Percentiles rank a stretch among this genome's conserved stretches.
Conservation (phyloP, 495 filamentous ascomycete genomes). For the Xeromyces bisporus region DNA sequence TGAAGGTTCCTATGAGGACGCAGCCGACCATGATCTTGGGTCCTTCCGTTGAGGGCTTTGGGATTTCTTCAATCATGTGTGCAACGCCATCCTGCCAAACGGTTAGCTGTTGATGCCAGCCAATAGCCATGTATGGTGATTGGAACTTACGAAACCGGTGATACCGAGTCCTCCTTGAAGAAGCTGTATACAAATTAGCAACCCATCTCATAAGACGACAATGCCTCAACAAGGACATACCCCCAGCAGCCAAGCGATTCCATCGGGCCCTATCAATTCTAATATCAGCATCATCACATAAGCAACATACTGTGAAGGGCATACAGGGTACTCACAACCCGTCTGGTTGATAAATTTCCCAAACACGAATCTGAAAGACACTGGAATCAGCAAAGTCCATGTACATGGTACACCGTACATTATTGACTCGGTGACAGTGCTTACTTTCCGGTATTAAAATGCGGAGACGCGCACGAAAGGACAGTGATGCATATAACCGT, state of each 20-base stretch:
- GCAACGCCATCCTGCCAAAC: slow-evolving; percentile 33
- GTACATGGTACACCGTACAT: slow-evolving; percentile 9
- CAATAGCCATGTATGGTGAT: neutral
- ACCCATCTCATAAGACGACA: neutral
- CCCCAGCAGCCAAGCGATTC: slow-evolving; percentile 46
- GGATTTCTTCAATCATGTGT: slow-evolving; percentile 48
- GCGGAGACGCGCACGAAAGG: slow-evolving; percentile 41
- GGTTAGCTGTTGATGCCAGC: slow-evolving; percentile 7
- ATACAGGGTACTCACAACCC: slow-evolving; percentile 26
- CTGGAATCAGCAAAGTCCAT: slow-evolving; percentile 5
- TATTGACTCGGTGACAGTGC: slow-evolving; percentile 23
- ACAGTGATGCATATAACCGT: slow-evolving; percentile 51
- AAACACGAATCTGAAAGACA: slow-evolving; percentile 41
- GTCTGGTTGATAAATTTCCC: slow-evolving; percentile 41
- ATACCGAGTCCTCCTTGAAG: slow-evolving; percentile 45
- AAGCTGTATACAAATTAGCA: slow-evolving; percentile 18
- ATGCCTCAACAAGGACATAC: slow-evolving; percentile 11
- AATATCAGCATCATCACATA: slow-evolving; percentile 5
- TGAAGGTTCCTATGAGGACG: slow-evolving; percentile 49
- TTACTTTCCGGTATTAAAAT: slow-evolving; percentile 42
- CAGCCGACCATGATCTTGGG: slow-evolving; percentile 60
- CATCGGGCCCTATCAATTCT: slow-evolving; percentile 40
- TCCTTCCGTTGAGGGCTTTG: slow-evolving; percentile 44
- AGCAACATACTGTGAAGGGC: neutral
- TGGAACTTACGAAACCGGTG: slow-evolving; percentile 36